Conservation (phyloP, 768 basidiomycete genomes). For the Neoboletus brunneissimus region DNA sequence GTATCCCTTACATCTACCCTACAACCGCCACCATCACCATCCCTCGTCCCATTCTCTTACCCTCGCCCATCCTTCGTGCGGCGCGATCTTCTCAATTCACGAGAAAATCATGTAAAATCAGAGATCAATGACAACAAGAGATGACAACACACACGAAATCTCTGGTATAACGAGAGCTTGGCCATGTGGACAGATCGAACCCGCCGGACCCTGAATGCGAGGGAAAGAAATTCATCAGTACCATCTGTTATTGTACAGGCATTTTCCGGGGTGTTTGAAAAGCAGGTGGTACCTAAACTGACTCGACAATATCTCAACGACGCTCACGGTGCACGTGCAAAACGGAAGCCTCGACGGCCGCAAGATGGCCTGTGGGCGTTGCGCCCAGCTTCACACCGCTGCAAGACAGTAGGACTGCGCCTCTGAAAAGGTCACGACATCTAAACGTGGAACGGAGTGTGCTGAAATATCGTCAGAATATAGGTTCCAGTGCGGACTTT, state of each 20-base stretch:
- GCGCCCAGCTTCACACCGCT: slow-evolving; percentile 13
- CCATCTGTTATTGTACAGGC: not conserved
- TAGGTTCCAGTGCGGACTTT: slow-evolving; percentile 7
- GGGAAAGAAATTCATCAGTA: not conserved
- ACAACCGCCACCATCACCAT: too few relatives aligned
- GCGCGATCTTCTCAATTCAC: too few relatives aligned
- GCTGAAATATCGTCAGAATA: slow-evolving; percentile 8
- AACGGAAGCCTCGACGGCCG: not conserved
- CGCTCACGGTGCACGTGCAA: slow-evolving; percentile 11
- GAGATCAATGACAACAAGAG: too few relatives aligned
- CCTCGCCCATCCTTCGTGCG: too few relatives aligned
- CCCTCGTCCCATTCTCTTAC: too few relatives aligned
- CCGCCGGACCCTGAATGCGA: not conserved
- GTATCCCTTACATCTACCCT: too few relatives aligned
- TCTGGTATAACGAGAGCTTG: not conserved
- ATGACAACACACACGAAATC: slow-evolving; percentile 6
- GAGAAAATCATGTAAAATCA: slow-evolving; percentile 2
- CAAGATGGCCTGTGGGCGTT: not conserved
- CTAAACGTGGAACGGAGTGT: not conserved
- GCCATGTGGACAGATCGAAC: not conserved
- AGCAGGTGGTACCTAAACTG: too few relatives aligned
- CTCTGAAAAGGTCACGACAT: not conserved
- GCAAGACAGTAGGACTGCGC: slow-evolving; percentile 18
- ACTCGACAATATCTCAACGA: not conserved
- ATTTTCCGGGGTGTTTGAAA: not conserved